phyloP scores from a whole-genome alignment of 2,329 filamentous ascomycete genomes.

The Mycosphaerella sp. region DNA sequence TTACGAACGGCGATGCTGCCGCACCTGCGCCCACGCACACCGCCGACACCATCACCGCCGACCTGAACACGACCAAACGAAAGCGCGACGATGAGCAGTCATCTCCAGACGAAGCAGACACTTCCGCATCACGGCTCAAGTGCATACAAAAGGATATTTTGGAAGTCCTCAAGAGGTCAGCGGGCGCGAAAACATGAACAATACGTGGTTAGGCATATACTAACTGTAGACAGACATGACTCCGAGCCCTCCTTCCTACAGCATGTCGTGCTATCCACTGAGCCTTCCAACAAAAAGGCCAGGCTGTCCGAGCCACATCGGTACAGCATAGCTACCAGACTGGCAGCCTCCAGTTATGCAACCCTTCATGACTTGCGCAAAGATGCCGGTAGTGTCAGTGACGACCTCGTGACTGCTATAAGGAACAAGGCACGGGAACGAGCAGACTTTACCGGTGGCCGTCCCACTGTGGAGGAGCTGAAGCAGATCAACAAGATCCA shows the following conservation, averaged over 20 bases:
- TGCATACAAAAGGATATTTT: constrained; percentile 39
- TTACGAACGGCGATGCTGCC: constrained; percentile 12
- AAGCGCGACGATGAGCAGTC: constrained; percentile 39
- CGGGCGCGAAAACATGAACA: neutral
- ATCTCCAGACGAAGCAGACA: constrained; percentile 29
- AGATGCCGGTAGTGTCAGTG: constrained; percentile 39
- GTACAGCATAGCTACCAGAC: constrained; percentile 36
- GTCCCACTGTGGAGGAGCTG: constrained; percentile 36
- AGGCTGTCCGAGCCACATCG: constrained; percentile 37
- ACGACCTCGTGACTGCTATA: constrained; percentile 36
- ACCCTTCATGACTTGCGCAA: constrained; percentile 39
- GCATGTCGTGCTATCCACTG: constrained; percentile 36
- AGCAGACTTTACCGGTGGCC: constrained; percentile 17
- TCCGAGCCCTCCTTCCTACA: constrained; percentile 43
- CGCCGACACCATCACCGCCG: constrained; percentile 7
- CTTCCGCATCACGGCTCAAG: constrained; percentile 20
- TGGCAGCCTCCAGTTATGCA: constrained; percentile 37
- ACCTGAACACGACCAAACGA: constrained; percentile 34
- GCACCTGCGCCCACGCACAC: constrained; percentile 7
- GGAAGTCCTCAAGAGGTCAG: constrained; percentile 39
- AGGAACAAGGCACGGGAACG: constrained; percentile 25
- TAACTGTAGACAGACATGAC: constrained; percentile 33
- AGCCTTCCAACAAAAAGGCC: constrained; percentile 43
- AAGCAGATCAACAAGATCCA: constrained; percentile 32
- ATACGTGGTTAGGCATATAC: neutral